Evolutionary conservation across 148 eudicot species (phyloP).

Genomic region (Vaccinium vitisidaea): DNA sequence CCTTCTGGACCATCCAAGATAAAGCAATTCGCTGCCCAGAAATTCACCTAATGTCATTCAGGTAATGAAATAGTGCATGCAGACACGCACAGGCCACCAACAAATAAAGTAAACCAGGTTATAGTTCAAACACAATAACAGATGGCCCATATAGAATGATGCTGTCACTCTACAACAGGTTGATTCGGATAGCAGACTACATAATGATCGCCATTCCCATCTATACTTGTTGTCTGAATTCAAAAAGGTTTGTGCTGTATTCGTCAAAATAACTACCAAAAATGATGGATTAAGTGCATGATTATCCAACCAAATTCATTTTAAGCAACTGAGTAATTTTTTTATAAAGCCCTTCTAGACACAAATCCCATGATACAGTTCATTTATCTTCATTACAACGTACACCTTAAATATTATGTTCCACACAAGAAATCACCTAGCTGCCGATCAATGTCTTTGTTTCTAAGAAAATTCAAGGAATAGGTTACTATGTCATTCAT

Average conservation of each 20-base stretch:
- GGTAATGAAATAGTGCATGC: too few relatives aligned
- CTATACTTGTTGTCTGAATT: neutral
- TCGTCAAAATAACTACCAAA: neutral
- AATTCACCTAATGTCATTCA: conserved; percentile 19
- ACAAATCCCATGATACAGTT: neutral
- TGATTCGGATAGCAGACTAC: neutral
- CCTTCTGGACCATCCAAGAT: conserved; percentile 97
- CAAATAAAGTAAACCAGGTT: conserved; percentile 7
- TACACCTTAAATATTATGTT: neutral
- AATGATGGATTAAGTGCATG: neutral
- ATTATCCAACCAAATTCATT: neutral
- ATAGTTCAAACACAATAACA: neutral
- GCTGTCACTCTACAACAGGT: neutral
- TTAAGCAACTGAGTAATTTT: neutral
- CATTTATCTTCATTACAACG: neutral
- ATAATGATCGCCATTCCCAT: neutral
- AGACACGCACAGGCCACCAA: neutral
- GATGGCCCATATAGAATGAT: neutral
- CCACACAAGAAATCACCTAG: neutral
- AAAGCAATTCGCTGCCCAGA: conserved; percentile 82
- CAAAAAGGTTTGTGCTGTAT: neutral
- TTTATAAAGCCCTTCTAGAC: neutral
- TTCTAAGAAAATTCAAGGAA: neutral
- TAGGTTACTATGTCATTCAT: neutral
- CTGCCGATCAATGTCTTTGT: neutral